Conservation (phyloP, 2,329 filamentous ascomycete genomes). For the Penicillium sp. region DNA sequence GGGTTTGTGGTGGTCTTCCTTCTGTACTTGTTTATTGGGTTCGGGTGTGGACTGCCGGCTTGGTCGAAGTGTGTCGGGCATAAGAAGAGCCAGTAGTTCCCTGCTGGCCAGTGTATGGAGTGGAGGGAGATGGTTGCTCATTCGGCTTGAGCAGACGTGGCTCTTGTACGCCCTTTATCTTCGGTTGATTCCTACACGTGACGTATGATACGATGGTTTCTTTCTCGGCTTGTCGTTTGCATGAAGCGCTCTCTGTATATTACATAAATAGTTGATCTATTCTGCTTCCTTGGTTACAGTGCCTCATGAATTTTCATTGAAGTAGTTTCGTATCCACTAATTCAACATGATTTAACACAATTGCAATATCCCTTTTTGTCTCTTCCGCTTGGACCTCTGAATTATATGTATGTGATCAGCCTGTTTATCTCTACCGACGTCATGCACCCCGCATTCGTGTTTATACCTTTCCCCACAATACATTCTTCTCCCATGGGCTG, state of each 20-base stretch:
- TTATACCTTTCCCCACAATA: not conserved
- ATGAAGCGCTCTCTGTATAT: not conserved
- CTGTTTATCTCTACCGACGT: not conserved
- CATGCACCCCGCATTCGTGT: not conserved
- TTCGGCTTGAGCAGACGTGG: not conserved
- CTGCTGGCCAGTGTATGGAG: not conserved
- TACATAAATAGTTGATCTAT: not conserved
- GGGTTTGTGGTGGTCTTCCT: conserved; percentile 68
- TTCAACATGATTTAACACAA: not conserved
- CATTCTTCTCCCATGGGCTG: not conserved
- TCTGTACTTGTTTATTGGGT: conserved; percentile 69
- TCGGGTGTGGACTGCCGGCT: conserved; percentile 68
- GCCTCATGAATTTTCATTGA: not conserved
- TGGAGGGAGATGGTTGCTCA: not conserved
- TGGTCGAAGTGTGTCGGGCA: conserved; percentile 46
- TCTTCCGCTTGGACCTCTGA: not conserved
- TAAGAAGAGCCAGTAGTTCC: not conserved
- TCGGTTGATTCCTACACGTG: not conserved
- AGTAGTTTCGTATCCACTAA: not conserved
- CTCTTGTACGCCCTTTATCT: not conserved
- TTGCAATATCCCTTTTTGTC: no score
- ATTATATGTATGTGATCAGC: not conserved
- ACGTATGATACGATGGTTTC: not conserved
- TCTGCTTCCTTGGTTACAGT: conserved; percentile 9
- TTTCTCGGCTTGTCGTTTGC: not conserved